phyloP scores from a whole-genome alignment of 2,329 filamentous ascomycete species.

The Cladosporium colombiae region DNA sequence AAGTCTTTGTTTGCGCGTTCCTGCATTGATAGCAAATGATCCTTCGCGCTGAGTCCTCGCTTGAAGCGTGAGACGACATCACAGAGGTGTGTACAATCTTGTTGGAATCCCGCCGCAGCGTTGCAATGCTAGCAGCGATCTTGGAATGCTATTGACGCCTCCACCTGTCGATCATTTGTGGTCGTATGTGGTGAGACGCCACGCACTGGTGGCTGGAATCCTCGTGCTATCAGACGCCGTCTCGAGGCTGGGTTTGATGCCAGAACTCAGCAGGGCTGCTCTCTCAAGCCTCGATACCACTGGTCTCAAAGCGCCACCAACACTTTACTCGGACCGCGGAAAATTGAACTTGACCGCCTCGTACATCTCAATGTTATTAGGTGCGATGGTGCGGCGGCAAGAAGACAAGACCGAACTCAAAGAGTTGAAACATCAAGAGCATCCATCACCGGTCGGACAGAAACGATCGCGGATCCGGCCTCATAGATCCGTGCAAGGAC shows the following conservation, averaged over 20 bases:
- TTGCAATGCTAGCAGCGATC: not conserved
- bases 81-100: not conserved
- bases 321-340: not conserved
- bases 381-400: not conserved
- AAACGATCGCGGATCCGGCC: not conserved
- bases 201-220: not conserved
- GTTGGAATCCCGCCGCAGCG: not conserved
- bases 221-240: not conserved
- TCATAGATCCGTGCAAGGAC: not conserved
- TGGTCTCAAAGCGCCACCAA: not conserved
- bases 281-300: not conserved
- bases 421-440: not conserved
- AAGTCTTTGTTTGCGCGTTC: constrained; percentile 4
- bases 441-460: not conserved
- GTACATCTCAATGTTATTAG: not conserved
- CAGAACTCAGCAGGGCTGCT: not conserved
- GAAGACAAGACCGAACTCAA: not conserved
- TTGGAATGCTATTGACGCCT: not conserved
- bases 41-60: constrained; percentile 1
- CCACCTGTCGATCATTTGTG: not conserved
- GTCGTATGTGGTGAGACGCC: not conserved
- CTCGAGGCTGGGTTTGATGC: not conserved
- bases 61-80: not conserved
- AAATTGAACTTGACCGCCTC: not conserved
- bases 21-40: not conserved